Evolutionary conservation across 768 basidiomycete genomes (phyloP).

Genomic region (Thelephora aurantiotincta): DNA sequence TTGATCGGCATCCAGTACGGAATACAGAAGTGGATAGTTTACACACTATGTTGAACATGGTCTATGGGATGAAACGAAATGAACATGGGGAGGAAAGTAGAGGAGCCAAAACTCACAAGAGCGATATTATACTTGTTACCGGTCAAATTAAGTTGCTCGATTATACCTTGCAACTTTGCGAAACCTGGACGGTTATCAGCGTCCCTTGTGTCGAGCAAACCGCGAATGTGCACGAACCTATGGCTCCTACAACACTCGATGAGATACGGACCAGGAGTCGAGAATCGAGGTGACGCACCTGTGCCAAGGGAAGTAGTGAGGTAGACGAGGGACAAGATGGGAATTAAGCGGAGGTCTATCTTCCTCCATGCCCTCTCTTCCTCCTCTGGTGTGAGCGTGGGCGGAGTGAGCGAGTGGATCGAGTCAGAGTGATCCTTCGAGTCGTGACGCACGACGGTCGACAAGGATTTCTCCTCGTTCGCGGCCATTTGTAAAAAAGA

Average conservation of each 20-base stretch:
- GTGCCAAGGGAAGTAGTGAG: conserved; percentile 17
- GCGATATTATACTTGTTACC: conserved; percentile 13
- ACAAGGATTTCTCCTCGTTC: too few relatives aligned
- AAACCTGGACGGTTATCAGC: neutral
- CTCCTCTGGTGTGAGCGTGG: conserved; percentile 26
- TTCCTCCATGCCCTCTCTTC: conserved; percentile 25
- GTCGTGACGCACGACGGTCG: too few relatives aligned
- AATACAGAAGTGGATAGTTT: too few relatives aligned
- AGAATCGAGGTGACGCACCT: conserved; percentile 8
- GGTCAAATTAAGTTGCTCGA: conserved; percentile 14
- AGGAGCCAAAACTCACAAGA: conserved; percentile 3
- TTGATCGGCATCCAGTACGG: neutral
- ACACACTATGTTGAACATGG: conserved; percentile 55
- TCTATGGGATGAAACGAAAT: conserved; percentile 21
- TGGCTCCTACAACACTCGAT: too few relatives aligned
- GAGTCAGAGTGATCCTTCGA: too few relatives aligned
- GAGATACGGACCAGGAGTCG: neutral
- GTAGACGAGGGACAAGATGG: conserved; percentile 18
- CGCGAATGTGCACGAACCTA: too few relatives aligned
- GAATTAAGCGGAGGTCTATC: conserved; percentile 17
- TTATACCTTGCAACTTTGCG: conserved; percentile 10
- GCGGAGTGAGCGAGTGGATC: neutral
- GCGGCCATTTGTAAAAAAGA: too few relatives aligned
- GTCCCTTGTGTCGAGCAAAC: too few relatives aligned
- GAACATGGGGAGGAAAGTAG: neutral